Evolutionary conservation across 164 flowering plant species (phyloP).

Genomic region (Aristolochia fimbriata): DNA sequence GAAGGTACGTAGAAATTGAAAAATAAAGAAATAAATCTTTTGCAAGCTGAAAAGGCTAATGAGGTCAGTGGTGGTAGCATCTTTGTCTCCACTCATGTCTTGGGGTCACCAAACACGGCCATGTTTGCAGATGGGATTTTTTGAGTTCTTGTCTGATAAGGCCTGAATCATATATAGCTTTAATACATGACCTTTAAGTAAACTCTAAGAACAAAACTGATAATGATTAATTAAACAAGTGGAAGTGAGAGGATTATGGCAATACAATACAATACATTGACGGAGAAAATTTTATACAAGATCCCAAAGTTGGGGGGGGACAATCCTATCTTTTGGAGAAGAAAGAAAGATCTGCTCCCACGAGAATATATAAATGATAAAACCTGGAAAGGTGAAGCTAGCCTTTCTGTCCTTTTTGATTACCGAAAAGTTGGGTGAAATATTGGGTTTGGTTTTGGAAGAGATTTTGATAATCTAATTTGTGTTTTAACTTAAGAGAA

Average conservation of each 20-base stretch:
- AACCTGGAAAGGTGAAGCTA: constrained; percentile 3
- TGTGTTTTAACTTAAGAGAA: too few relatives aligned
- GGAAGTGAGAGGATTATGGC: background rate
- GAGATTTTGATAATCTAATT: too few relatives aligned
- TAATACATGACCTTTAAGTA: constrained; percentile 1
- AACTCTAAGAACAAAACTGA: background rate
- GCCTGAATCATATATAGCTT: background rate
- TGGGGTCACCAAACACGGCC: too few relatives aligned
- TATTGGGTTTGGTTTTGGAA: too few relatives aligned
- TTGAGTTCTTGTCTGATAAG: background rate
- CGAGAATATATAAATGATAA: background rate
- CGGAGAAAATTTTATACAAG: background rate
- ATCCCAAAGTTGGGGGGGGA: constrained; percentile 8
- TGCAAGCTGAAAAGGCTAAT: too few relatives aligned
- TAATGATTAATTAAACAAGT: background rate
- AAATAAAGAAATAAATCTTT: too few relatives aligned
- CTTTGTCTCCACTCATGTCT: too few relatives aligned
- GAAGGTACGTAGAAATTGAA: too few relatives aligned
- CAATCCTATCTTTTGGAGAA: constrained; percentile 16
- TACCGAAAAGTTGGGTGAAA: constrained; percentile 3
- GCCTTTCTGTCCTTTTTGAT: constrained; percentile 15
- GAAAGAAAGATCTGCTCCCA: constrained; percentile 6
- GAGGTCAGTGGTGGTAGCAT: too few relatives aligned
- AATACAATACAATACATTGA: constrained; percentile 5
- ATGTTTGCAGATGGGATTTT: too few relatives aligned